These are phyloP conservation scores for Phaseolus lunatus DNA, from an alignment of 306 rosid species.

Conservation along the genomic window DNA sequence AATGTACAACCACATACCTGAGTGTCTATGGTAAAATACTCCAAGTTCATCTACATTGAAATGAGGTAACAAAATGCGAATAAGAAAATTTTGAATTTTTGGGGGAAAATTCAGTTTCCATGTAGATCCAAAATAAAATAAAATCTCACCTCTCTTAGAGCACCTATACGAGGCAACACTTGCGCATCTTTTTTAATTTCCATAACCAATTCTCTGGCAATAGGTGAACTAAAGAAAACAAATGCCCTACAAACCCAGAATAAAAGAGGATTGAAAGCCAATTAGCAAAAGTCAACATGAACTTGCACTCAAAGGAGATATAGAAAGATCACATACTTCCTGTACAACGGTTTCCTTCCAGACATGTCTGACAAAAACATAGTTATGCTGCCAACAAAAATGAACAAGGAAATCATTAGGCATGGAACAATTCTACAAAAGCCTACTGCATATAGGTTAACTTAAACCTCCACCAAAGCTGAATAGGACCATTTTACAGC, in stretches of 20 bases:
- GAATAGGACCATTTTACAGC: constrained; percentile 25
- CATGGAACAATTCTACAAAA: constrained; percentile 31
- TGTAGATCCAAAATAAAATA: constrained; percentile 29
- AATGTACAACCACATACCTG: constrained; percentile 69
- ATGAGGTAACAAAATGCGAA: constrained; percentile 37
- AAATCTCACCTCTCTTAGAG: constrained; percentile 80
- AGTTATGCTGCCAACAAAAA: constrained; percentile 67
- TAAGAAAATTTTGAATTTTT: constrained; percentile 31
- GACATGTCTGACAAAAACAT: constrained; percentile 96
- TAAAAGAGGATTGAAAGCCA: constrained; percentile 42
- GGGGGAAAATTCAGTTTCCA: constrained; percentile 36
- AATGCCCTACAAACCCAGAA: constrained; percentile 74
- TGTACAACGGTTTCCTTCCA: constrained; percentile 86
- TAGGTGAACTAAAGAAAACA: constrained; percentile 92
- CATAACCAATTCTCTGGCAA: constrained; percentile 74
- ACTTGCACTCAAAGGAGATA: constrained; percentile 17
- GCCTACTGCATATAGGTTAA: background rate
- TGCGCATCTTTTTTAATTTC: constrained; percentile 72
- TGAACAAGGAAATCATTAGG: constrained; percentile 45
- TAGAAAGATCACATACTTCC: constrained; percentile 71
- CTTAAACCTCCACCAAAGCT: constrained; percentile 24
- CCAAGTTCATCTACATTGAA: constrained; percentile 93
- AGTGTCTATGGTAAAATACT: constrained; percentile 88
- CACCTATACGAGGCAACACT: constrained; percentile 88
- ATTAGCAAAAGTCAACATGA: constrained; percentile 38